phyloP scores from a whole-genome alignment of 495 filamentous ascomycete genomes.

The Penicillium pulvis region DNA sequence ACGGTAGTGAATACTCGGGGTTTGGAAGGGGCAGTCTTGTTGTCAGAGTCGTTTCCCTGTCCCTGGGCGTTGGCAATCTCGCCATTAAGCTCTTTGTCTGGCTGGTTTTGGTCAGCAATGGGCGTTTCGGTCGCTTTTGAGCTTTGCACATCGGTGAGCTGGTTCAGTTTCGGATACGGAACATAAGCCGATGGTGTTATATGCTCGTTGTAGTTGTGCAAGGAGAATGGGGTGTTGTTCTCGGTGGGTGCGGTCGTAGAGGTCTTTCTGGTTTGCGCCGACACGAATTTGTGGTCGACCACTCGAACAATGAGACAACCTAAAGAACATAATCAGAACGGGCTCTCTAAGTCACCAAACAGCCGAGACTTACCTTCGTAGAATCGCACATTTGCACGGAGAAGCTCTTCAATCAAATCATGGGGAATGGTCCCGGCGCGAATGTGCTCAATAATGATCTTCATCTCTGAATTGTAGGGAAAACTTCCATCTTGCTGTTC shows the following conservation, averaged over 20 bases:
- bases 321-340: conserved; percentile 22
- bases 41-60: conserved; percentile 51
- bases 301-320: conserved; percentile 92
- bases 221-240: conserved; percentile 72
- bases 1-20: conserved; percentile 75
- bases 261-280: conserved; percentile 57
- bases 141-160: conserved; percentile 40
- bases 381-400: conserved; percentile 69
- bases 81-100: conserved; percentile 28
- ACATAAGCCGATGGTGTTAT: conserved; percentile 86
- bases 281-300: conserved; percentile 75
- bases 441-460: conserved; percentile 77
- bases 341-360: neutral
- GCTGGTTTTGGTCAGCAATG: conserved; percentile 14
- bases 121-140: conserved; percentile 30
- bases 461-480: conserved; percentile 88
- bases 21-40: conserved; percentile 52
- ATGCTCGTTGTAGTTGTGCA: conserved; percentile 87
- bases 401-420: conserved; percentile 71
- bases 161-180: conserved; percentile 71
- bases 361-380: conserved; percentile 69
- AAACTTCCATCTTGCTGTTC: conserved; percentile 94
- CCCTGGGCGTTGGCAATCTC: conserved; percentile 41
- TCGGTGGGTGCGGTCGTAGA: conserved; percentile 54
- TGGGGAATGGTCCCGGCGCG: conserved; percentile 66